phyloP scores from a whole-genome alignment of 306 rosid genomes.

The Cucumis melo region DNA sequence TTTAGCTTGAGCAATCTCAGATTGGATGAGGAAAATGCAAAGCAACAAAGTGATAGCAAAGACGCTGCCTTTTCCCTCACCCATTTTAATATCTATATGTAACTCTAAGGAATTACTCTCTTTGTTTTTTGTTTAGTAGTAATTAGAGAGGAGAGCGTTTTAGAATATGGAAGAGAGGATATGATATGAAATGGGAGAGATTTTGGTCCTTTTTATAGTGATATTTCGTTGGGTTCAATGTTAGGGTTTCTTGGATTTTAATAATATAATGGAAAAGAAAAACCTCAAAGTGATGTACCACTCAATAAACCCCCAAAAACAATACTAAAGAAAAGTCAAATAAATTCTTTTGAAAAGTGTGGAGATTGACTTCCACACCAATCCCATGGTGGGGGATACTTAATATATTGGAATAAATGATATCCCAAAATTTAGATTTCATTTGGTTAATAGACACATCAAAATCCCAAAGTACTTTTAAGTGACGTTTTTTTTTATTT shows the following conservation, averaged over 20 bases:
- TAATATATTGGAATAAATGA: too few species aligned
- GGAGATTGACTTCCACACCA: background rate
- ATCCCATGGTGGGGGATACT: background rate
- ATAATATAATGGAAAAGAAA: background rate
- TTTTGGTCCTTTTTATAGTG: background rate
- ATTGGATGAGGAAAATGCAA: background rate
- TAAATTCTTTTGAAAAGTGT: background rate
- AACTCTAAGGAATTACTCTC: too few species aligned
- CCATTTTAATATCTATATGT: background rate
- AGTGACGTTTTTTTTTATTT: too few species aligned
- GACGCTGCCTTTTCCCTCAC: slow-evolving; percentile 4
- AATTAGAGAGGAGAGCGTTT: too few species aligned
- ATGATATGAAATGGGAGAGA: background rate
- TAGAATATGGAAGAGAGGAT: background rate
- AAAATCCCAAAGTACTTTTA: too few species aligned
- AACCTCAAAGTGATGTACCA: background rate
- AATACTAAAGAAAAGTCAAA: background rate
- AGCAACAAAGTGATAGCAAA: background rate
- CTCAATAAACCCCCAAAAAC: background rate
- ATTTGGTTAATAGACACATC: too few species aligned
- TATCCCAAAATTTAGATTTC: too few species aligned
- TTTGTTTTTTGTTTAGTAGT: background rate
- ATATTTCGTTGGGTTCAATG: background rate
- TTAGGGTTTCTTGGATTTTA: background rate
- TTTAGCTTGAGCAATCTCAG: background rate